Evolutionary conservation across 2,329 filamentous ascomycete species (phyloP), one percentile per base, ranked within the genome.

Genomic region (Sporothrix phasma): DNA sequence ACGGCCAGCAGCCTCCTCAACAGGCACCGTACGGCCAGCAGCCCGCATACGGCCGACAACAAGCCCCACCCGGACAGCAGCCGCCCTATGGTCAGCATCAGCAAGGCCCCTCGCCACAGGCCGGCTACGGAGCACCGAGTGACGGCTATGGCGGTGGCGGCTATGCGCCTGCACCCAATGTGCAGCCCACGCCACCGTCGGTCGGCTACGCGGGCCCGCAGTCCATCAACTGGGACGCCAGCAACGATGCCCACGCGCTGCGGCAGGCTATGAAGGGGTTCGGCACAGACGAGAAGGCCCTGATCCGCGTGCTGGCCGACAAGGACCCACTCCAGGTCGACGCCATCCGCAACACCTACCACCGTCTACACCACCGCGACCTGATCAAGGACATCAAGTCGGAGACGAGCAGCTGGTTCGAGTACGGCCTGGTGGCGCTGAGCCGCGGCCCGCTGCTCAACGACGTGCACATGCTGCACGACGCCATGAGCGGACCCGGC

Each of bases 181-280:
- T 72, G 37, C 79, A 82, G 47, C 84, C 88, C 11, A 84, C 87
- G 0, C 81, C 83, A 11, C 84, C 90, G 0, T 89, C 89, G 0
- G 76, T 82, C 0, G 92, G 92, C 41, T 97, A 96, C 71, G 85
- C 85, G 2, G 81, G 88, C 0, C 84, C 85, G 13, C 88, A 89
- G 70, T 78, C 84, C 53, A 88, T 90, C 49, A 80, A 84, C 34
- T 87, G 81, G 80, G 86, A 96, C 68, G 87, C 85, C 56, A 80
- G 78, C 3, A 77, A 79, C 13, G 86, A 94, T 69, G 88, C 90
- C 0, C 84, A 91, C 64, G 83, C 80, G 3, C 78, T 96, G 24
- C 85, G 90, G 62, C 83, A 83, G 69, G 90, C 93, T 2, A 96
- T 97, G 91, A 96, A 96, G 75, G 92, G 74, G 0, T 90, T 96